Conservation (phyloP, 139 green algal species). For the Chlorella sp. region DNA sequence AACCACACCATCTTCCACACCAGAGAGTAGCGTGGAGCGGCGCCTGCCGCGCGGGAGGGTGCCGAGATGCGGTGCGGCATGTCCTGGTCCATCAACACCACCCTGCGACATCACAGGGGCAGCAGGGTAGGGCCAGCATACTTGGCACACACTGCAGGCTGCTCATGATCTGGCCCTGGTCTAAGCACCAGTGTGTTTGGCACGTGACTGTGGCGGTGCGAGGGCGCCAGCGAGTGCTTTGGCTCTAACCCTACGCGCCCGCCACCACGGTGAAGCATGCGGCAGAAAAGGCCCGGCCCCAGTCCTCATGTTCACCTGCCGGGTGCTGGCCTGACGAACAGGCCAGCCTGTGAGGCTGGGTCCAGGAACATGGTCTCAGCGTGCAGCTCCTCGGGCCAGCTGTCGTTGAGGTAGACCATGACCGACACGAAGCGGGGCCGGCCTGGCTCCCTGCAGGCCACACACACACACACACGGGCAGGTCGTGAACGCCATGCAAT, state of each 20-base stretch:
- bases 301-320: too few relatives aligned
- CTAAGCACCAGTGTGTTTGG: too few relatives aligned
- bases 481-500: neutral
- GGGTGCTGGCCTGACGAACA: slow-evolving; percentile 56
- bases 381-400: slow-evolving; percentile 52
- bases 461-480: neutral
- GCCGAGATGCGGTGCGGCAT: slow-evolving; percentile 44
- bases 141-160: too few relatives aligned
- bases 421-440: slow-evolving; percentile 67
- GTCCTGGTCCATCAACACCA: slow-evolving; percentile 40
- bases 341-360: slow-evolving; percentile 41
- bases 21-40: slow-evolving; percentile 40
- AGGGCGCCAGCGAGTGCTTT: too few relatives aligned
- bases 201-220: too few relatives aligned
- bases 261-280: too few relatives aligned
- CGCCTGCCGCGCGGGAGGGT: slow-evolving; percentile 20
- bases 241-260: too few relatives aligned
- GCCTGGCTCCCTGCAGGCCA: slow-evolving; percentile 43
- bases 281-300: too few relatives aligned
- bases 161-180: too few relatives aligned
- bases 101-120: too few relatives aligned
- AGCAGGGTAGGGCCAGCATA: too few relatives aligned
- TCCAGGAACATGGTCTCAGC: slow-evolving; percentile 79
- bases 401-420: slow-evolving; percentile 70
- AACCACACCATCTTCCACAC: slow-evolving; percentile 51